A percentile compares a stretch with the other conserved stretches of the same genome.
Conservation (phyloP, 345 rosid species). For the Euphorbia peplus region DNA sequence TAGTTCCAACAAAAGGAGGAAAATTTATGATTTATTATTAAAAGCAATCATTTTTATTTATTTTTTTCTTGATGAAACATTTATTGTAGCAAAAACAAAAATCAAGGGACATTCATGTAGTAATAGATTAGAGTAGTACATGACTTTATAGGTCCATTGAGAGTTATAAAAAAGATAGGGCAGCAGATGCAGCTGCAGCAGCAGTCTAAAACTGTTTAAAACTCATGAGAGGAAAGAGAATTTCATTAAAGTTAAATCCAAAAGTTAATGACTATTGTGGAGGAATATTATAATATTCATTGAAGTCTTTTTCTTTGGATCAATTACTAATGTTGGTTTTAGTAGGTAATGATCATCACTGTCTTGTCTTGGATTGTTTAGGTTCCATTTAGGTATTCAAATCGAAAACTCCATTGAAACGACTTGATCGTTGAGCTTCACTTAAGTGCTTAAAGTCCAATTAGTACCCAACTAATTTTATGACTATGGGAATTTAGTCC, state of each 20-base stretch:
- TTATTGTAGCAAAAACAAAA: slow-evolving; percentile 20
- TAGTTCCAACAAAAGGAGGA: slow-evolving; percentile 28
- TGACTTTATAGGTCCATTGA: slow-evolving; percentile 25
- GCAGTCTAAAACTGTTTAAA: slow-evolving; percentile 21
- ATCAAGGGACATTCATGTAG: slow-evolving; percentile 8
- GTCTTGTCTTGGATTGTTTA: too few species aligned
- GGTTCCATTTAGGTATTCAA: too few species aligned
- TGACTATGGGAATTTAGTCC: too few species aligned
- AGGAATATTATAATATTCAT: background rate
- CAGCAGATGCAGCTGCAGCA: too few species aligned
- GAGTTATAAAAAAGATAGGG: slow-evolving; percentile 33
- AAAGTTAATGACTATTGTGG: background rate
- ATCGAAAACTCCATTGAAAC: too few species aligned
- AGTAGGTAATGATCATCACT: too few species aligned
- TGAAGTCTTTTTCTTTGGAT: too few species aligned
- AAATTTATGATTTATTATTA: slow-evolving; percentile 20
- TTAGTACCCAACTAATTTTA: too few species aligned
- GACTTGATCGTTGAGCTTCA: too few species aligned
- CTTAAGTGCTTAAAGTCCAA: too few species aligned
- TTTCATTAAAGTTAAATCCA: background rate
- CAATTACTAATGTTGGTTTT: too few species aligned
- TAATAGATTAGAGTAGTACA: slow-evolving; percentile 4
- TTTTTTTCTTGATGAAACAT: slow-evolving; percentile 9
- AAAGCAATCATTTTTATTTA: slow-evolving; percentile 7
- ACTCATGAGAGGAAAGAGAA: slow-evolving; percentile 3